Evolutionary conservation across 169 alveolate species (phyloP).

Genomic region (Plasmodium gaboni): DNA sequence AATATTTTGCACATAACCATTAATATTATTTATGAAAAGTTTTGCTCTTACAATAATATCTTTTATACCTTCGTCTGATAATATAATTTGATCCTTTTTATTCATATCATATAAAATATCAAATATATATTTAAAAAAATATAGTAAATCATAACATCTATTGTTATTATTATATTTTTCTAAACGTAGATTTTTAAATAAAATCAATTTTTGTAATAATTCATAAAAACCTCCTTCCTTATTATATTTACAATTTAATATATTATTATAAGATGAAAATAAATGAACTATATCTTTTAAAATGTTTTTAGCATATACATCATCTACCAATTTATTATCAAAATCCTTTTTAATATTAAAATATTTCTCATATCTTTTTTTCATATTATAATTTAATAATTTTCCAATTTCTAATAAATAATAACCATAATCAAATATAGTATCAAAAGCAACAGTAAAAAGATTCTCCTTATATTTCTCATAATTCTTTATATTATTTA

Average conservation of each 20-base stretch:
- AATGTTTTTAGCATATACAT: too few relatives aligned
- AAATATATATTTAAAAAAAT: not conserved
- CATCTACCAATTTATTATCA: too few relatives aligned
- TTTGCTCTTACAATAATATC: not conserved
- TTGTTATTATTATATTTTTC: not conserved
- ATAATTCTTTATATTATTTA: not conserved
- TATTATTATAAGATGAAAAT: too few relatives aligned
- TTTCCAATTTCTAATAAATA: conserved; percentile 60
- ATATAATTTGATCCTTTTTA: not conserved
- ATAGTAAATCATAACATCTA: not conserved
- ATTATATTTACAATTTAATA: too few relatives aligned
- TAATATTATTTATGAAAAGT: not conserved
- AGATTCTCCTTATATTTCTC: conserved; percentile 24
- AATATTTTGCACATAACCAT: not conserved
- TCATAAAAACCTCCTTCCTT: not conserved
- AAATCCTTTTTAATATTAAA: too few relatives aligned
- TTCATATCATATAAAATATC: not conserved
- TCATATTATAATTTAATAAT: conserved; percentile 7
- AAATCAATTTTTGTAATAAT: not conserved
- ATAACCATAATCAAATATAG: conserved; percentile 78
- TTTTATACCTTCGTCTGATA: not conserved
- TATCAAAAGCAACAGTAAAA: conserved; percentile 75
- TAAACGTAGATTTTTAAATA: not conserved
- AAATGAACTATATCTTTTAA: too few relatives aligned
- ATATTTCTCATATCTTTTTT: not conserved